Conservation (phyloP, 176 grass and related monocot species). For the Oropetium thomaeum region DNA sequence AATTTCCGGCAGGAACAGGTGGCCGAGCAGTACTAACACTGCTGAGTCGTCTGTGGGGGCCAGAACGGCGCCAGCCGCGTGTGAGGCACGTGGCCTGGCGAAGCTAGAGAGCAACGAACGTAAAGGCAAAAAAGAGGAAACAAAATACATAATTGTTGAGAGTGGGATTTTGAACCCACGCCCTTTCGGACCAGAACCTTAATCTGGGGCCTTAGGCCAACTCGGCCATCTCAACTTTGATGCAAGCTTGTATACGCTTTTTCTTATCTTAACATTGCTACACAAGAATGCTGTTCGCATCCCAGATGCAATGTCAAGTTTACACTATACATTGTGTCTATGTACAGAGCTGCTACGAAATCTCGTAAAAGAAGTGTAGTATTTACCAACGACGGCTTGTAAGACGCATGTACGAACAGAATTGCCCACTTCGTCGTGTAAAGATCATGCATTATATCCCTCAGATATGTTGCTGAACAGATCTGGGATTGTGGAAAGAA, state of each 20-base stretch:
- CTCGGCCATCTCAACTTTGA: conserved; percentile 55
- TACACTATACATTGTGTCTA: background rate
- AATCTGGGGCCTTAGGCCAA: conserved; percentile 99
- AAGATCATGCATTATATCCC: background rate
- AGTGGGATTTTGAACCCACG: conserved; percentile 99
- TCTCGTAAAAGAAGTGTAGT: background rate
- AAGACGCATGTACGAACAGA: background rate
- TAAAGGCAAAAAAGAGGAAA: background rate
- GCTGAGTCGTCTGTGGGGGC: too few relatives aligned
- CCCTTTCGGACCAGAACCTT: conserved; percentile 99
- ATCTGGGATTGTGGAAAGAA: background rate
- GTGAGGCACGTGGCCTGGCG: too few relatives aligned
- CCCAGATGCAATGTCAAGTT: too few relatives aligned
- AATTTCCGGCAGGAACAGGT: too few relatives aligned
- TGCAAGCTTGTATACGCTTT: background rate
- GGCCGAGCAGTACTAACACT: too few relatives aligned
- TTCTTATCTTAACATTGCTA: too few relatives aligned
- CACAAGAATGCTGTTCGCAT: too few relatives aligned
- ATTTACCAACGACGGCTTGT: background rate
- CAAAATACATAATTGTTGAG: background rate
- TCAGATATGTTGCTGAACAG: background rate
- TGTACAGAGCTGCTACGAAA: background rate
- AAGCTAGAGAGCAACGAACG: too few relatives aligned
- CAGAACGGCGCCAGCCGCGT: too few relatives aligned
- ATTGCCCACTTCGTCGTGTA: background rate